Conservation (phyloP, 1,139 yeast species). For the Candida anutae region DNA sequence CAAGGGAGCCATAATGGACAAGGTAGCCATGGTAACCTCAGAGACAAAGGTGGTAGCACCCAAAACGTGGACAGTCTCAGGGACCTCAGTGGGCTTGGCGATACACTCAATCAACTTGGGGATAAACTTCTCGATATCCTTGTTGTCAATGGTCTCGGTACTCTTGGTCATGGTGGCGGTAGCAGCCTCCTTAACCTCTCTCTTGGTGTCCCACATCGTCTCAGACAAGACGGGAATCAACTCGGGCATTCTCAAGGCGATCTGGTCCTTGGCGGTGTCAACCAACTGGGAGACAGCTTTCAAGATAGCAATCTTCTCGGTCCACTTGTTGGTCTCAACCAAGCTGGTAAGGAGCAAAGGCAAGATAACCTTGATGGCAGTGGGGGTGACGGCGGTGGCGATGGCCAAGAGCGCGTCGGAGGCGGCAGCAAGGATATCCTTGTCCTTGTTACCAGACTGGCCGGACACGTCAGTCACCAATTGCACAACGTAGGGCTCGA, state of each 20-base stretch:
- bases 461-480: constrained; percentile 63
- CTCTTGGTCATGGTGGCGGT: constrained; percentile 92
- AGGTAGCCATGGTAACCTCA: constrained; percentile 98
- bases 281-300: constrained; percentile 80
- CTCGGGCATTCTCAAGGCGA: constrained; percentile 99
- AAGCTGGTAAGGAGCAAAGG: constrained; percentile 72
- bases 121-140: constrained; percentile 98
- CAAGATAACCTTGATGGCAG: constrained; percentile 83
- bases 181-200: constrained; percentile 95
- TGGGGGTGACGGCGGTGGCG: constrained; percentile 80
- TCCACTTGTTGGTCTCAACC: constrained; percentile 85
- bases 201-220: constrained; percentile 99
- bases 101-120: constrained; percentile 96
- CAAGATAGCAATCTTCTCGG: constrained; percentile 91
- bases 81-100: constrained; percentile 93
- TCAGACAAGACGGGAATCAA: constrained; percentile 96
- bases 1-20: constrained; percentile 98
- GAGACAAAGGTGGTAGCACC: constrained; percentile 99
- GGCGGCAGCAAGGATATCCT: constrained; percentile 61
- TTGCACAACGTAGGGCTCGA: constrained; percentile 88
- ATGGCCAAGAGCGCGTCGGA: constrained; percentile 67
- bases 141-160: constrained; percentile 97
- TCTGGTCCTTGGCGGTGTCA: constrained; percentile 90
- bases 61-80: constrained; percentile 96
- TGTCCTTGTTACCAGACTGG: constrained; percentile 87